Evolutionary conservation across 495 filamentous ascomycete species (phyloP).

Genomic region (Copromyces sp.): DNA sequence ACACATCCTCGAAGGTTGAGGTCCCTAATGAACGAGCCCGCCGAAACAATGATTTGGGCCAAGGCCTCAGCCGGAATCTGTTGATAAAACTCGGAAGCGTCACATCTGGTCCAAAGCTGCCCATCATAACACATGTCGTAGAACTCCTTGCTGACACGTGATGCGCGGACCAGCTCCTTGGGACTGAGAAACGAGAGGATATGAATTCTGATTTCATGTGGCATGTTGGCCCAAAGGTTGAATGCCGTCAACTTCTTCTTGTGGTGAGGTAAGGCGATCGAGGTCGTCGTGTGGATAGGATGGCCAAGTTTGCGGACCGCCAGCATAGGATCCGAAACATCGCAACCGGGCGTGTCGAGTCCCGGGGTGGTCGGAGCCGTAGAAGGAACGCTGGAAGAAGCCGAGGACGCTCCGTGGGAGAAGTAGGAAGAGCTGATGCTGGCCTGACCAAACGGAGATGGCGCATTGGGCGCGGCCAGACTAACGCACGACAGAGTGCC

Average conservation of each 20-base stretch:
- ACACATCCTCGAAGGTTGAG: constrained; percentile 61
- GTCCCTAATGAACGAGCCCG: constrained; percentile 82
- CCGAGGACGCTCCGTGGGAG: constrained; percentile 46
- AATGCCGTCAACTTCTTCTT: constrained; percentile 39
- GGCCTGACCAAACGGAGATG: constrained; percentile 40
- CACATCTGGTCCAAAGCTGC: constrained; percentile 79
- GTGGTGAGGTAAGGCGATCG: constrained; percentile 53
- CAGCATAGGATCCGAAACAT: constrained; percentile 26
- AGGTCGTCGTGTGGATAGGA: constrained; percentile 28
- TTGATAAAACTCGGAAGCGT: constrained; percentile 78
- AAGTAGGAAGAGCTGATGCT: constrained; percentile 47
- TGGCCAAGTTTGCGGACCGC: constrained; percentile 25
- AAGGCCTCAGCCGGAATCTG: constrained; percentile 76
- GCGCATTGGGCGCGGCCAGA: constrained; percentile 43
- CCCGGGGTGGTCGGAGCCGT: constrained; percentile 44
- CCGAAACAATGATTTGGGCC: constrained; percentile 71
- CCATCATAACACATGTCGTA: constrained; percentile 87
- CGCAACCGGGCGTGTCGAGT: constrained; percentile 24
- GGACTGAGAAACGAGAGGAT: constrained; percentile 70
- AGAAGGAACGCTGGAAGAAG: constrained; percentile 55
- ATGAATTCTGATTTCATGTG: constrained; percentile 67
- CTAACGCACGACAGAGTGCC: constrained; percentile 74
- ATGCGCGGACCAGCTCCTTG: constrained; percentile 72
- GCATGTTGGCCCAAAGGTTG: constrained; percentile 73
- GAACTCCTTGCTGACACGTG: constrained; percentile 71